Evolutionary conservation across 305 asterid species (phyloP).

Genomic region (Fraxinus dipetala): DNA sequence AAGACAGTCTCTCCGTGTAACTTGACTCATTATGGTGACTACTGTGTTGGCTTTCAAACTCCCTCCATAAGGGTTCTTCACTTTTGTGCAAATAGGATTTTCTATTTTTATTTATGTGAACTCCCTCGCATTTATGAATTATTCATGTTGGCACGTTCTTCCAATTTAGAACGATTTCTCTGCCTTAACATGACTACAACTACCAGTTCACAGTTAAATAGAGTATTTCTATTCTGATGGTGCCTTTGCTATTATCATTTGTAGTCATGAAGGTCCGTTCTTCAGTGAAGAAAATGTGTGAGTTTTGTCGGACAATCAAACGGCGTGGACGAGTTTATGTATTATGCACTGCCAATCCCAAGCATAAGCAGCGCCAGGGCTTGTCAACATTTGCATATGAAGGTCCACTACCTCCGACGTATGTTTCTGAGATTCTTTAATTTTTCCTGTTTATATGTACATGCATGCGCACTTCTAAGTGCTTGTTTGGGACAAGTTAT

Average conservation of each 20-base stretch:
- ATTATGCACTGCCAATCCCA: slow-evolving; percentile 79
- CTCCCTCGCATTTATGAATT: background rate
- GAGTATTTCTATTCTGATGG: slow-evolving; percentile 10
- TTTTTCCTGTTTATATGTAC: background rate
- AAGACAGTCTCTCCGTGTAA: background rate
- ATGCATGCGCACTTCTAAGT: background rate
- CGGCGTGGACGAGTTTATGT: slow-evolving; percentile 89
- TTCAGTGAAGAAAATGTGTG: slow-evolving; percentile 91
- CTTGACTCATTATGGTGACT: background rate
- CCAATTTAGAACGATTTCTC: background rate
- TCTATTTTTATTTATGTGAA: background rate
- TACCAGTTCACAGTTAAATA: background rate
- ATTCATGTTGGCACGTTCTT: background rate
- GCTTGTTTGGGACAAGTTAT: background rate
- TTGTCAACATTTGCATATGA: slow-evolving; percentile 73
- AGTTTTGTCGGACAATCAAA: slow-evolving; percentile 76
- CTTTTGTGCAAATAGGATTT: background rate
- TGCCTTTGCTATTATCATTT: slow-evolving; percentile 1
- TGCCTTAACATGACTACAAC: background rate
- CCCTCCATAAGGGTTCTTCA: background rate
- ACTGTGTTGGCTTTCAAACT: background rate
- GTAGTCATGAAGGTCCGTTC: slow-evolving; percentile 91
- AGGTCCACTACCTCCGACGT: slow-evolving; percentile 49
- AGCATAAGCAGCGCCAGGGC: slow-evolving; percentile 97
- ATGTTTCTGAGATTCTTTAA: slow-evolving; percentile 28